Base-by-base conservation (phyloP, 106 monocot genomes). In the Ottelia alismoides region DNA sequence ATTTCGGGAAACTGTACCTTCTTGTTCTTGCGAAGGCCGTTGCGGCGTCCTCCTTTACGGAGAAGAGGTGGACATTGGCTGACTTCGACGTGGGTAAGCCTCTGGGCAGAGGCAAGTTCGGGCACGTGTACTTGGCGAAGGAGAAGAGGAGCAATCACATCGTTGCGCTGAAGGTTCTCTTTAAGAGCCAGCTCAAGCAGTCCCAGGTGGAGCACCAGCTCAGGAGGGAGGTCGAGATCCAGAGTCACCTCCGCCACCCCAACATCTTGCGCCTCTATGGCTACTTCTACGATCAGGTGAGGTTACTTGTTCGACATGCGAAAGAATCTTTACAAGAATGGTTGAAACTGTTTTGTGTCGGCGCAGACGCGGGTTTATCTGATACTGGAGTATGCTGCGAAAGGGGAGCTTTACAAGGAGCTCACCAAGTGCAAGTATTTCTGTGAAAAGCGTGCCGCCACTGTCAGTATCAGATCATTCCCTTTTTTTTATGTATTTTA, bases 241-340 rank as follows among this genome's bases (percentile, higher is more conserved):
- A 99, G 54, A 86, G 86, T 50, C 98, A 99, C 64, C 82, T 99
- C 11, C 63, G 98, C 19, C 90, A 99, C 44, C 69, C 85, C 10
- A 99, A 99, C 56, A 99, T 99, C 50, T 64, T 99, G 22, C 90
- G 98, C 11, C 58, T 99, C 19, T 99, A 99, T 73, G 98, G 98
- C 0, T 99, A 99, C 57, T 99, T 99, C 62, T 99, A 99, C 66
- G 98, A 99, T 72, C 90, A 99, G 90, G 98, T n/a, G n/a, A n/a
- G n/a, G n/a, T n/a, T n/a, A n/a, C n/a, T n/a, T 99, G 49, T 11
- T 25, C 20, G 28, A 24, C 63, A n/a, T 2, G 27, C 27, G 1
- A 35, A 19, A 35, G 14, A 22, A 1, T 25, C 3, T 6, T 22
- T 30, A 6, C 20, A n/a, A n/a, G n/a, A n/a, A n/a, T n/a, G n/a